These are phyloP conservation scores for Areca catechu DNA, from an alignment of 176 grass and related monocot genomes.

Conservation along the genomic window DNA sequence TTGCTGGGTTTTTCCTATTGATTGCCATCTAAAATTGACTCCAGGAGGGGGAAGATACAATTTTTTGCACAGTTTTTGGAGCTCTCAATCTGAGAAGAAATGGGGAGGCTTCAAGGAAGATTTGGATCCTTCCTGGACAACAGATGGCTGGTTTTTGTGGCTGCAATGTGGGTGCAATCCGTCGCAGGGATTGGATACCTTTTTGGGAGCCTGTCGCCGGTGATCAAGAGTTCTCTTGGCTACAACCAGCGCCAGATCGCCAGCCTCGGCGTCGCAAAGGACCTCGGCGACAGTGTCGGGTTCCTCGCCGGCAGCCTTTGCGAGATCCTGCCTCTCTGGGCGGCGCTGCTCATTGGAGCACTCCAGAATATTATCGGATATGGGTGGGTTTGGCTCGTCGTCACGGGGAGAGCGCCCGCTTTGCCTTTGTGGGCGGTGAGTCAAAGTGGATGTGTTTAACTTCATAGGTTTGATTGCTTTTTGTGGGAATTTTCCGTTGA, in stretches of 20 bases:
- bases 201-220: constrained; percentile 76
- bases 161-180: constrained; percentile 92
- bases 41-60: too few species aligned
- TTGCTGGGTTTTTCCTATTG: too few species aligned
- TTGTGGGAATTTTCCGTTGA: too few species aligned
- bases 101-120: constrained; percentile 31
- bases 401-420: constrained; percentile 47
- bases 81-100: constrained; percentile 12
- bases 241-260: constrained; percentile 93
- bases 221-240: constrained; percentile 60
- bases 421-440: constrained; percentile 68
- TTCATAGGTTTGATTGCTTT: not conserved
- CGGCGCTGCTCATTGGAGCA: constrained; percentile 59
- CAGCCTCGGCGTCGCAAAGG: constrained; percentile 71
- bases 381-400: constrained; percentile 84
- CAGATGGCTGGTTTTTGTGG: constrained; percentile 81
- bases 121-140: constrained; percentile 47
- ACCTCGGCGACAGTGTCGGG: constrained; percentile 82
- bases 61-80: too few species aligned
- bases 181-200: constrained; percentile 85
- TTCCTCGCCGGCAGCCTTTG: constrained; percentile 71
- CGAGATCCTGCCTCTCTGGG: constrained; percentile 57
- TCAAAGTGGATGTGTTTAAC: not conserved
- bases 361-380: constrained; percentile 68
- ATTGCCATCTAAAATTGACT: too few species aligned